A percentile compares a stretch with the other conserved stretches of the same genome.
These are phyloP conservation scores for Laetiporus sulphureus DNA, from an alignment of 1,284 basidiomycete species.

Conservation along the genomic window DNA sequence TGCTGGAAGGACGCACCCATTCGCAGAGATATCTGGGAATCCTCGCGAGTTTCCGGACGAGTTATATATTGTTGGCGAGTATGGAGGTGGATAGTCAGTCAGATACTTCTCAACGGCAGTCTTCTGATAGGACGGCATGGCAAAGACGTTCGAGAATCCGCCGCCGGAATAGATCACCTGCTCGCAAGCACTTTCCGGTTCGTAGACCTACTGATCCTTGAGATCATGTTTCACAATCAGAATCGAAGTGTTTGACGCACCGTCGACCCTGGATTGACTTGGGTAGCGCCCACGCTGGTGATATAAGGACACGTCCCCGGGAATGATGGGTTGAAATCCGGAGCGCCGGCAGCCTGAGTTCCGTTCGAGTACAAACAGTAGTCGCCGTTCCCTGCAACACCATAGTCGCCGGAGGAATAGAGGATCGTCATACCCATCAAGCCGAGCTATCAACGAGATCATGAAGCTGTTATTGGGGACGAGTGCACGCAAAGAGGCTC, in stretches of 20 bases:
- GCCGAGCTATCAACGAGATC: conserved; percentile 13
- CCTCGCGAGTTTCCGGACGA: conserved; percentile 26
- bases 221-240: not conserved
- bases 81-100: conserved; percentile 11
- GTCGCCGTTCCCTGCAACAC: conserved; percentile 40
- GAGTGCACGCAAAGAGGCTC: not conserved
- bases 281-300: conserved; percentile 51
- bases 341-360: conserved; percentile 27
- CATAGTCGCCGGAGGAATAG: conserved; percentile 42
- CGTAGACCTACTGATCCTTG: conserved; percentile 3
- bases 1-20: conserved; percentile 15
- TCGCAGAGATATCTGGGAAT: conserved; percentile 32
- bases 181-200: conserved; percentile 5
- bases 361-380: conserved; percentile 38
- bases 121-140: conserved; percentile 25
- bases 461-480: not conserved
- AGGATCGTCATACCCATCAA: conserved; percentile 36
- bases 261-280: conserved; percentile 34
- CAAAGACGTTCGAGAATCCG: conserved; percentile 28
- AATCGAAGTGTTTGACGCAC: conserved; percentile 13
- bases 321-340: conserved; percentile 45
- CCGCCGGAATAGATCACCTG: conserved; percentile 9
- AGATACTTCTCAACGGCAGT: conserved; percentile 13
- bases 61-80: conserved; percentile 6
- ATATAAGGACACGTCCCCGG: conserved; percentile 52